Percentiles rank a stretch among this genome's conserved stretches.
phyloP scores from a whole-genome alignment of 169 alveolate species.

The Cryptosporidium tyzzeri region DNA sequence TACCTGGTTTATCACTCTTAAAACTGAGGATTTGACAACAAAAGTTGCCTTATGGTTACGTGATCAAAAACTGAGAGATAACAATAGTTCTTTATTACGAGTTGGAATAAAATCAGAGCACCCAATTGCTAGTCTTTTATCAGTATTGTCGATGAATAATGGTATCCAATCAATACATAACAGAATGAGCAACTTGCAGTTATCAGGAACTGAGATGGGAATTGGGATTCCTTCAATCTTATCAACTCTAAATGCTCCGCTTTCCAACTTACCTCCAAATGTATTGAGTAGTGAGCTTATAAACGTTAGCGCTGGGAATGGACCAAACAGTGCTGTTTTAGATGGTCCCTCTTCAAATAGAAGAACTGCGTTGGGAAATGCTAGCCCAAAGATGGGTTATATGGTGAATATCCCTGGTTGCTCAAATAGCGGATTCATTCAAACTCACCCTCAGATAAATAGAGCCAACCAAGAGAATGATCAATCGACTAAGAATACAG shows the following conservation, averaged over 20 bases:
- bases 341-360: neutral
- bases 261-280: neutral
- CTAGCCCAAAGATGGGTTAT: neutral
- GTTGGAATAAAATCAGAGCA: constrained; percentile 73
- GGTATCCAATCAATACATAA: neutral
- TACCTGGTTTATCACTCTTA: constrained; percentile 66
- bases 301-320: neutral
- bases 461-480: neutral
- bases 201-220: neutral
- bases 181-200: neutral
- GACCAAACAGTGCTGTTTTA: too few species aligned
- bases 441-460: neutral
- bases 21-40: constrained; percentile 44
- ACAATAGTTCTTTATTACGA: neutral
- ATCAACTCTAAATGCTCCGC: neutral
- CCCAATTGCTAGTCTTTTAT: constrained; percentile 39
- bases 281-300: neutral
- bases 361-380: neutral
- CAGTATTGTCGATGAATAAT: constrained; percentile 25
- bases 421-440: neutral
- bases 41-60: constrained; percentile 64
- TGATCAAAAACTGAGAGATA: constrained; percentile 16
- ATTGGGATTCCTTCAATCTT: neutral
- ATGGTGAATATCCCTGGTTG: neutral
- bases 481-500: neutral